phyloP scores from a whole-genome alignment of 139 green algal species.

The Nannochloris sp. region DNA sequence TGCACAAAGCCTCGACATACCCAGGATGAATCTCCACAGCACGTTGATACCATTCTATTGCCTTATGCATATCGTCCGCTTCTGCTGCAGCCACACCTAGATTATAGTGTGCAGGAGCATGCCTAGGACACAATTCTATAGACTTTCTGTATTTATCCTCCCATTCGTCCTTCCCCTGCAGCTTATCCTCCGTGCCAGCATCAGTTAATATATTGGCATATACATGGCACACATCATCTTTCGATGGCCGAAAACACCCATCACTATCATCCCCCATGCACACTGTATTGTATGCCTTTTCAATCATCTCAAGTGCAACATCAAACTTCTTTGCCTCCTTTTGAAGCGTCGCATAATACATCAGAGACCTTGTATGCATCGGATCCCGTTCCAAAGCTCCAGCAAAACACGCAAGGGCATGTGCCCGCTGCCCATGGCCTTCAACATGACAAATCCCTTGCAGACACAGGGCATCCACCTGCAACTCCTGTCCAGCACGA shows the following conservation, averaged over 20 bases:
- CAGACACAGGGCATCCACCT: slow-evolving; percentile 39
- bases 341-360: slow-evolving; percentile 50
- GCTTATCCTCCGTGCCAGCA: slow-evolving; percentile 70
- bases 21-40: slow-evolving; percentile 40
- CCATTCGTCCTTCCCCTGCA: slow-evolving; percentile 23
- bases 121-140: slow-evolving; percentile 31
- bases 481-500: slow-evolving; percentile 5
- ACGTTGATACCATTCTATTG: slow-evolving; percentile 32
- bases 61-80: slow-evolving; percentile 6
- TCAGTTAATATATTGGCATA: slow-evolving; percentile 77
- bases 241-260: not conserved
- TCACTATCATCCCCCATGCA: slow-evolving; percentile 9
- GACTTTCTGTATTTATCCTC: slow-evolving; percentile 11
- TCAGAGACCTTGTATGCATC: slow-evolving; percentile 33
- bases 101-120: slow-evolving; percentile 67
- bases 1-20: slow-evolving; percentile 85
- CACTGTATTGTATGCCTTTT: slow-evolving; percentile 15
- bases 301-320: slow-evolving; percentile 35
- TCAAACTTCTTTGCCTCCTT: slow-evolving; percentile 48
- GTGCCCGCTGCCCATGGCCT: slow-evolving; percentile 26
- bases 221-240: slow-evolving; percentile 13
- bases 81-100: slow-evolving; percentile 46
- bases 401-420: slow-evolving; percentile 61
- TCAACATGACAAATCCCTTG: slow-evolving; percentile 36
- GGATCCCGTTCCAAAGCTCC: slow-evolving; percentile 34